Evolutionary conservation across 2,329 filamentous ascomycete species (phyloP), one percentile per base, ranked within the genome.

Genomic region (Capronia epimyces): DNA sequence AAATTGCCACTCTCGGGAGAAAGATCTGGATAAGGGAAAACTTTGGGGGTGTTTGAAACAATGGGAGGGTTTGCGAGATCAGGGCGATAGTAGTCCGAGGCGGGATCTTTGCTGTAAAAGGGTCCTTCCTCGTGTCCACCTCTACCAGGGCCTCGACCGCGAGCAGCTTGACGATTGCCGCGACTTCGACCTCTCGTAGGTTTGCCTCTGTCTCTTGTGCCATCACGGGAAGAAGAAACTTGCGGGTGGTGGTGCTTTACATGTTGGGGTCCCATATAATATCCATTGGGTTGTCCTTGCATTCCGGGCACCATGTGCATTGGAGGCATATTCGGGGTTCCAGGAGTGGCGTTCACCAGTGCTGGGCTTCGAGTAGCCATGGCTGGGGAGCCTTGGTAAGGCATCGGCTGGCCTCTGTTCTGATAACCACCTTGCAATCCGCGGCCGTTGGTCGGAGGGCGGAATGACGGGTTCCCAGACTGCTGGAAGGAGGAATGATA

Each of bases 1-100:
- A 84, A 88, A 60, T 82, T 77, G 64, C 81, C 80, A 65, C 74
- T 83, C 64, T 82, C 80, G 53, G 85, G 85, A 57, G 83, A 83
- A 52, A 89, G 70, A 70, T 87, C 80, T 65, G 80, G 66, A 42
- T 40, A 55, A 59, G 65, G 58, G 50, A 69, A 62, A 53, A 64
- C 41, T 52, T 57, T 49, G 62, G 64, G 61, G 57, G 60, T 49
- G 60, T 53, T 44, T 57, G 53, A 42, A 58, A 47, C 39, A 50
- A 57, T 47, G 52, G 58, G 44, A 52, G 52, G 49, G 54, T 47
- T 50, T 48, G 47, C 46, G 53, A 60, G 49, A 46, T 52, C 53
- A 52, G 57, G 58, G 54, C 55, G 54, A 41, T 60, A 55, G 58
- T 52, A 52, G 56, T 64, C 57, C 20, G 59, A 58, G 53, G 60